Conservation (phyloP, 768 basidiomycete species). For the Cystobasidium ongulense region DNA sequence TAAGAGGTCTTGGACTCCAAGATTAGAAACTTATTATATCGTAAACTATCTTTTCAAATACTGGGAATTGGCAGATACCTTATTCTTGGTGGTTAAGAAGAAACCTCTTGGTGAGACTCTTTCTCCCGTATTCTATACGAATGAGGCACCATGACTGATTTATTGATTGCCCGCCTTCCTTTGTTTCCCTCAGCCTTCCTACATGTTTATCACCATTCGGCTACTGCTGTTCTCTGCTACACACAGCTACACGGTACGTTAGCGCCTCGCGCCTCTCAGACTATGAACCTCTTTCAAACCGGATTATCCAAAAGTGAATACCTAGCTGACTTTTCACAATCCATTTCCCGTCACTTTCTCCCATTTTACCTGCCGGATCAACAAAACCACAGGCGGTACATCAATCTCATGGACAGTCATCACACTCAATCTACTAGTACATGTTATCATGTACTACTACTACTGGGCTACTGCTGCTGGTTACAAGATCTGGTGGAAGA, state of each 20-base stretch:
- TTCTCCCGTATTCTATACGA: not conserved
- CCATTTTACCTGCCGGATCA: not conserved
- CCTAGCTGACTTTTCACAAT: not conserved
- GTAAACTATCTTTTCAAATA: conserved; percentile 99
- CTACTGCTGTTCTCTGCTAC: conserved; percentile 89
- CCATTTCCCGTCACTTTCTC: not conserved
- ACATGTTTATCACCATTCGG: conserved; percentile 98
- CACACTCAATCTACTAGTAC: conserved; percentile 76
- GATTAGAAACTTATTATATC: conserved; percentile 82
- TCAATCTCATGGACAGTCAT: conserved; percentile 97
- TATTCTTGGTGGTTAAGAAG: conserved; percentile 96
- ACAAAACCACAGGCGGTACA: conserved; percentile 54
- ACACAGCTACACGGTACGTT: conserved; percentile 69
- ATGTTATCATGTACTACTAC: conserved; percentile 99
- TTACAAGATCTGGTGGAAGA: conserved; percentile 99
- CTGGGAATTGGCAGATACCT: conserved; percentile 87
- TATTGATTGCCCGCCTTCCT: not conserved
- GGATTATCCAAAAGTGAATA: not conserved
- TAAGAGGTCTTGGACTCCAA: conserved; percentile 67
- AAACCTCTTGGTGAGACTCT: conserved; percentile 73
- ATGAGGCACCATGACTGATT: not conserved
- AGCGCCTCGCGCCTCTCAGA: not conserved
- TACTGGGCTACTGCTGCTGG: conserved; percentile 89
- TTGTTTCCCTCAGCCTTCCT: conserved; percentile 54
- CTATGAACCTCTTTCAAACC: not conserved